Evolutionary conservation across 805 yeast genomes (phyloP).

Genomic region (Candida awuae): DNA sequence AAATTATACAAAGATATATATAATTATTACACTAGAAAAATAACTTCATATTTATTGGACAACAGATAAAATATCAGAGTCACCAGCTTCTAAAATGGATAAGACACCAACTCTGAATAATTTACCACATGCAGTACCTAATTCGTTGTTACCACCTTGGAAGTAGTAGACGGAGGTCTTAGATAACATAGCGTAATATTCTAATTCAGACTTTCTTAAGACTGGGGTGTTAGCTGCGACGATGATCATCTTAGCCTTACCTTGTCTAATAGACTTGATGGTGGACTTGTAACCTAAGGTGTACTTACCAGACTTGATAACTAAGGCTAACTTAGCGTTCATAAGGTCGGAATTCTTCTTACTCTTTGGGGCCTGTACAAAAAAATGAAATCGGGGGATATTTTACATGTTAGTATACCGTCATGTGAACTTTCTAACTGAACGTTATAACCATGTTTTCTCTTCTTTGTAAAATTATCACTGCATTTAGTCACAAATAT

Average conservation of each 20-base stretch:
- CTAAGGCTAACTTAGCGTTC: conserved; percentile 97
- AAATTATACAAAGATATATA: neutral
- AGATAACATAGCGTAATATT: conserved; percentile 99
- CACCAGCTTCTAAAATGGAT: conserved; percentile 97
- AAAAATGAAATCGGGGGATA: too few relatives aligned
- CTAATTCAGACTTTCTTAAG: conserved; percentile 98
- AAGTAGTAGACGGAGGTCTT: conserved; percentile 96
- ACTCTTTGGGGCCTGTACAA: conserved; percentile 81
- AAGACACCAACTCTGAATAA: conserved; percentile 99
- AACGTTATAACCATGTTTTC: too few relatives aligned
- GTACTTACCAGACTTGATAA: conserved; percentile 98
- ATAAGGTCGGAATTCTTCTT: conserved; percentile 87
- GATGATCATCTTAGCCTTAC: conserved; percentile 97
- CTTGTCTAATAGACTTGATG: conserved; percentile 96
- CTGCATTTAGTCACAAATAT: neutral
- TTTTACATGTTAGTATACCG: conserved; percentile 33
- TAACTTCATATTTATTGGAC: conserved; percentile 22
- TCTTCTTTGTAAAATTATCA: too few relatives aligned
- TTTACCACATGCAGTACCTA: conserved; percentile 99
- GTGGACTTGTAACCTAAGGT: conserved; percentile 99
- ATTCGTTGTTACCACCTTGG: conserved; percentile 99
- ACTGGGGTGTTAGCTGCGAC: conserved; percentile 99
- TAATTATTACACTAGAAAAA: neutral
- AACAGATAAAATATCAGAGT: conserved; percentile 92
- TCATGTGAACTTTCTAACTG: too few relatives aligned